Evolutionary conservation across 1,284 basidiomycete species (phyloP), one percentile per base, ranked within the genome.

Genomic region (Malassezia caprae): DNA sequence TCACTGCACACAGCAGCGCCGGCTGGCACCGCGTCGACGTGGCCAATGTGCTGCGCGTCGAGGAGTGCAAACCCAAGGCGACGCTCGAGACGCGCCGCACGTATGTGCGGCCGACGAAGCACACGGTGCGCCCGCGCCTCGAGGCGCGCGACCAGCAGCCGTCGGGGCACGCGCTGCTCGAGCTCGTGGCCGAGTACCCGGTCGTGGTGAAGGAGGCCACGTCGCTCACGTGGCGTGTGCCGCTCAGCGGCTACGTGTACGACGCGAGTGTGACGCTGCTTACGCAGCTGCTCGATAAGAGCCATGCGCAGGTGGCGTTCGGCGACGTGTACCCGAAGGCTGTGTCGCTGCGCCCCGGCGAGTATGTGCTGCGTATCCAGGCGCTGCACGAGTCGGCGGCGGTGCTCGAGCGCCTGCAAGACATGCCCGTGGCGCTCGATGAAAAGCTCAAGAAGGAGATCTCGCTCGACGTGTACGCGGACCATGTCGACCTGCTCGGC

Each of bases 271-370:
- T 75, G 27, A 65, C 72, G 13, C 59, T 75, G 44, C 62, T 76
- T 24, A 63, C 63, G 27, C 66, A 70, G 57, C 53, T 76, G 7
- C 68, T 68, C 17, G 75, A 76, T 48, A 48, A 61, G 24, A 58
- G 64, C 51, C 68, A 72, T 48, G 63, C 66, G 50, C 58, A 64
- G 7, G 61, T 73, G 11, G 55, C 64, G 43, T 74, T 72, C 52
- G 68, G 66, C 39, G 73, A 74, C 34, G 70, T 76, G n/a, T 76
- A 76, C 56, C 60, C 68, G 17, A 75, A 76, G 56, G 65, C 69
- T 47, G 54, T 73, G 37, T 59, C 67, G 8, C 56, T 76, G 50
- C 46, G 53, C 42, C 73, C 72, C 53, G 75, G 75, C 11, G 72
- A 74, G 11, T 76, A 74, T 53, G 67, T 66, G 43, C 49, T 75